phyloP scores from a whole-genome alignment of 805 yeast genomes.

The Candida arabinofermentans region DNA sequence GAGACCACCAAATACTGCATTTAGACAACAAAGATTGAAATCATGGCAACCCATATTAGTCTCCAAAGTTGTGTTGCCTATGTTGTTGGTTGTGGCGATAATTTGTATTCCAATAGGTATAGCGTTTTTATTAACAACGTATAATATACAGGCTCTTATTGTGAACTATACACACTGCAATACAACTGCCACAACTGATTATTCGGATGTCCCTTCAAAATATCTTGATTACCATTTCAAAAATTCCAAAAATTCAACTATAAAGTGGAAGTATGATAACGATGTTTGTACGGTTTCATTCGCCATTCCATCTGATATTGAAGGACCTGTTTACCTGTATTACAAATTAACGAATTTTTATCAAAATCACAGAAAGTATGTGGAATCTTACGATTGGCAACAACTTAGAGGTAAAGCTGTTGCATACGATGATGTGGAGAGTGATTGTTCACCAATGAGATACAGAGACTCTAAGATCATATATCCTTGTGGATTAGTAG shows the following conservation, averaged over 20 bases:
- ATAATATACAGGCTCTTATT: constrained; percentile 67
- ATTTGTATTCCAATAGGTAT: constrained; percentile 91
- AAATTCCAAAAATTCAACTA: constrained; percentile 28
- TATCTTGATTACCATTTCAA: constrained; percentile 62
- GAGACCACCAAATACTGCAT: constrained; percentile 70
- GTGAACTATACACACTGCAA: constrained; percentile 76
- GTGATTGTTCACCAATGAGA: constrained; percentile 51
- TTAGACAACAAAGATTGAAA: constrained; percentile 64
- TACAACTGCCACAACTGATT: constrained; percentile 34
- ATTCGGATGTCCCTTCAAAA: constrained; percentile 52
- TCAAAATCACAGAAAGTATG: constrained; percentile 94
- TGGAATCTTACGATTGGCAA: constrained; percentile 72
- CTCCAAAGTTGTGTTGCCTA: constrained; percentile 86
- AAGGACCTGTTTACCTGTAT: constrained; percentile 70
- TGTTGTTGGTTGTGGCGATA: constrained; percentile 67
- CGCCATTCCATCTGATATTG: constrained; percentile 64
- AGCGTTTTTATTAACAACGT: constrained; percentile 73
- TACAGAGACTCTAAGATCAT: constrained; percentile 37
- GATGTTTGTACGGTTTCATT: constrained; percentile 64
- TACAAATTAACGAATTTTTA: constrained; percentile 86
- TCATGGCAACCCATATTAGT: constrained; percentile 84
- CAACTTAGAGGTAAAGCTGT: constrained; percentile 81
- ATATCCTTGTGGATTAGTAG: constrained; percentile 95
- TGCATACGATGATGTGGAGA: constrained; percentile 42
- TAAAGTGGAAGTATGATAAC: constrained; percentile 58